Evolutionary conservation across 805 yeast species (phyloP).

Genomic region (Yarrowia alimentaria): DNA sequence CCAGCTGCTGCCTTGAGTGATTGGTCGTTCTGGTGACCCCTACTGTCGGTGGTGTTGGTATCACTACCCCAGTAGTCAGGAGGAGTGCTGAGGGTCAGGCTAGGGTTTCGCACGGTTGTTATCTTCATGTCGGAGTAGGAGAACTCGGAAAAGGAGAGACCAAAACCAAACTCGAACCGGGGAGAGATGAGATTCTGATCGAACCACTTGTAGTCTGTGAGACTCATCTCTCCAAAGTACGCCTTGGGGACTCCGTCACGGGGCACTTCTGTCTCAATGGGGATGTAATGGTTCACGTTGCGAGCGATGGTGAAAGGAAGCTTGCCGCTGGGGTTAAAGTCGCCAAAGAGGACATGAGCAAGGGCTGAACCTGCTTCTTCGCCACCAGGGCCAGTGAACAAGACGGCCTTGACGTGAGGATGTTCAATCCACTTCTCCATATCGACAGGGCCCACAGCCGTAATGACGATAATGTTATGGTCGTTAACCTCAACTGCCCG

Average conservation of each 20-base stretch:
- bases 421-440: constrained; percentile 56
- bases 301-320: constrained; percentile 64
- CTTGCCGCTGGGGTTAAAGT: constrained; percentile 58
- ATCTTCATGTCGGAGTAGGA: constrained; percentile 43
- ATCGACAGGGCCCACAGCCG: constrained; percentile 59
- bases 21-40: constrained; percentile 44
- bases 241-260: constrained; percentile 43
- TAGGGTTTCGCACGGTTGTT: constrained; percentile 24
- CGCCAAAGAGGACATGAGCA: constrained; percentile 60
- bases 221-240: constrained; percentile 44
- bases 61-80: constrained; percentile 4
- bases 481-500: constrained; percentile 50
- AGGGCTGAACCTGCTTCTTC: constrained; percentile 55
- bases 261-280: constrained; percentile 45
- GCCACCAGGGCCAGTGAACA: constrained; percentile 58
- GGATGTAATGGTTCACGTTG: constrained; percentile 49
- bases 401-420: constrained; percentile 57
- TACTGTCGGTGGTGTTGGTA: neutral
- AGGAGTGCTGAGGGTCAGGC: constrained; percentile 41
- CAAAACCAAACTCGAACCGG: constrained; percentile 61
- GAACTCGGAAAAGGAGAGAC: constrained; percentile 53
- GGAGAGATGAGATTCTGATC: constrained; percentile 57
- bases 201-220: constrained; percentile 57
- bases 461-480: constrained; percentile 58
- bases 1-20: constrained; percentile 17